phyloP scores from a whole-genome alignment of 1,284 basidiomycete species.

The Apiotrichum mycotoxinovorans region DNA sequence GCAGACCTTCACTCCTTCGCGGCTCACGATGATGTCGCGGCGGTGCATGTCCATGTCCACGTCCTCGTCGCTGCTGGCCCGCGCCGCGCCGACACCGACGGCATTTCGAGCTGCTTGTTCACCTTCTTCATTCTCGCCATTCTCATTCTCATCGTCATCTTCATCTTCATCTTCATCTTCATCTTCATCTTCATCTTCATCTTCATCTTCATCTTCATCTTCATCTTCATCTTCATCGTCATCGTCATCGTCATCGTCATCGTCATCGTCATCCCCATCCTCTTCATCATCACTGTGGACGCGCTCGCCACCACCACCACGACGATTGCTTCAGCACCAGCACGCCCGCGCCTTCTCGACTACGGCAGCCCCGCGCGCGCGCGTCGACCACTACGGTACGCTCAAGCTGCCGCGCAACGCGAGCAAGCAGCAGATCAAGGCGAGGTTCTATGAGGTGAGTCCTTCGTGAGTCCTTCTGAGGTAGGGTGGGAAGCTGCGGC shows the following conservation, averaged over 20 bases:
- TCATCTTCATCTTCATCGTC: neutral
- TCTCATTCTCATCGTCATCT: neutral
- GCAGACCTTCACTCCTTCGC: too few species aligned
- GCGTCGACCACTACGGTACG: conserved; percentile 42
- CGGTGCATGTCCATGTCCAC: too few species aligned
- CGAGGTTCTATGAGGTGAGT: conserved; percentile 51
- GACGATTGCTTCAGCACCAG: too few species aligned
- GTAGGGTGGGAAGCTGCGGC: too few species aligned
- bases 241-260: neutral
- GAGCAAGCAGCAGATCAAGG: conserved; percentile 50
- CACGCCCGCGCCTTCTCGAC: neutral
- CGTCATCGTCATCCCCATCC: too few species aligned
- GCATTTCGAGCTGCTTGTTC: neutral
- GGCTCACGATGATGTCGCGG: too few species aligned
- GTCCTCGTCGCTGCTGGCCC: too few species aligned
- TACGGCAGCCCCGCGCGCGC: neutral
- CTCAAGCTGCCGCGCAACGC: conserved; percentile 43
- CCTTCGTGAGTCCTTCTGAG: neutral
- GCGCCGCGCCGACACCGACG: neutral
- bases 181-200: too few species aligned
- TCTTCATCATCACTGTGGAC: too few species aligned
- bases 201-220: neutral
- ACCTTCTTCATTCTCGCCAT: neutral
- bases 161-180: neutral
- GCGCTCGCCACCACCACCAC: too few species aligned